These are phyloP conservation scores for Geranium rotundifolium DNA, from an alignment of 345 rosid species.

Conservation along the genomic window DNA sequence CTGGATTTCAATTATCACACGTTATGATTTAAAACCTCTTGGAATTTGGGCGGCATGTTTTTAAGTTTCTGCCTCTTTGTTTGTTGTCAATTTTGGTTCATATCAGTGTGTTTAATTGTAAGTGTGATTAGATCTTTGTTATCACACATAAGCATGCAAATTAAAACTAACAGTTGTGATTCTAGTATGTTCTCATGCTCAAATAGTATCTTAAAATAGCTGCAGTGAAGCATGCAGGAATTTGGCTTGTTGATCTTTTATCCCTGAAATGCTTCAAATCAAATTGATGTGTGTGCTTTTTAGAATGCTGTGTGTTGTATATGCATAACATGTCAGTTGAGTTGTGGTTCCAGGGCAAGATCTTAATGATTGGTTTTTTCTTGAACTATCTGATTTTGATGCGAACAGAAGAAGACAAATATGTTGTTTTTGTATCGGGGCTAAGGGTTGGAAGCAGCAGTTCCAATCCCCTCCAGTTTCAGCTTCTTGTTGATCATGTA, in stretches of 20 bases:
- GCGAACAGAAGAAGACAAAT: constrained; percentile 69
- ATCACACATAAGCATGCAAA: background rate
- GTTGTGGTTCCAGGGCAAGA: background rate
- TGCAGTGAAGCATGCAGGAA: background rate
- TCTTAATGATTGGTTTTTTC: constrained; percentile 11
- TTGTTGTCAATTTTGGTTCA: background rate
- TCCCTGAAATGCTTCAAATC: background rate
- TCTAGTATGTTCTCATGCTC: background rate
- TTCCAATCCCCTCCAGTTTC: constrained; percentile 77
- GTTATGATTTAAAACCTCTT: background rate
- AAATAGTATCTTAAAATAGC: background rate
- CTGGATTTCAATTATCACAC: too few relatives aligned
- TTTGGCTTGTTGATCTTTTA: background rate
- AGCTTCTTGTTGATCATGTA: constrained; percentile 94
- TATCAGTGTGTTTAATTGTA: background rate
- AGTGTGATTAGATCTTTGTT: background rate
- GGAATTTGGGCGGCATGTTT: background rate
- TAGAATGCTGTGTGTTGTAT: background rate
- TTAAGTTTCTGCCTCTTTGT: background rate
- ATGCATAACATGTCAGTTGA: background rate
- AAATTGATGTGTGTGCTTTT: background rate
- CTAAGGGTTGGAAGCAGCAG: constrained; percentile 52
- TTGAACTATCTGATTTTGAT: constrained; percentile 12
- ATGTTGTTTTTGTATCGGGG: constrained; percentile 76
- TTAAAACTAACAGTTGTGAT: background rate